phyloP scores from a whole-genome alignment of 306 rosid species.

The Glycine tomentella region DNA sequence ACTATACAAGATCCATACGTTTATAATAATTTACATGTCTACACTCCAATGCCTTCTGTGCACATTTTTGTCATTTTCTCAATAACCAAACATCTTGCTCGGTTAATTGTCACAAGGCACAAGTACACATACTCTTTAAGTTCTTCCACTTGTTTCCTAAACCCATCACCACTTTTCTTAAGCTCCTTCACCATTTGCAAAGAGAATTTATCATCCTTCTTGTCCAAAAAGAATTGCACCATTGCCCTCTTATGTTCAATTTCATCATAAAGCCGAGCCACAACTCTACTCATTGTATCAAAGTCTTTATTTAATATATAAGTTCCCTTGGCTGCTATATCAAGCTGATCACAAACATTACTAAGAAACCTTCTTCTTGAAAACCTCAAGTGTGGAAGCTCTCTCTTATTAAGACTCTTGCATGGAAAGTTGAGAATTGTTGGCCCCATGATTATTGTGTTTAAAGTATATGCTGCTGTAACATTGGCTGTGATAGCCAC shows the following conservation, averaged over 20 bases:
- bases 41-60: neutral
- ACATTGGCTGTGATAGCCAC: constrained; percentile 39
- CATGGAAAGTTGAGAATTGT: constrained; percentile 43
- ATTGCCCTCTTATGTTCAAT: constrained; percentile 56
- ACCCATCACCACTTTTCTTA: constrained; percentile 49
- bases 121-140: constrained; percentile 67
- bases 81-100: constrained; percentile 58
- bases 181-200: constrained; percentile 62
- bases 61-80: constrained; percentile 49
- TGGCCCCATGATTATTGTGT: constrained; percentile 42
- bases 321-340: constrained; percentile 65
- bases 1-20: neutral
- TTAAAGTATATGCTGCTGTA: neutral
- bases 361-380: constrained; percentile 46
- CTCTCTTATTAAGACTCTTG: constrained; percentile 11
- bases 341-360: constrained; percentile 57
- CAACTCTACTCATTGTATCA: constrained; percentile 62
- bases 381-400: neutral
- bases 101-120: constrained; percentile 62
- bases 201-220: constrained; percentile 49
- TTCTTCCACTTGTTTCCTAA: constrained; percentile 66
- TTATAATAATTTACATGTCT: neutral
- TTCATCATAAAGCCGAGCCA: constrained; percentile 55
- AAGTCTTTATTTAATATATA: constrained; percentile 63
- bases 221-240: constrained; percentile 55